Percentiles rank a stretch among this genome's conserved stretches.
Conservation (phyloP, 768 basidiomycete species). For the Exsudoporus frostii region DNA sequence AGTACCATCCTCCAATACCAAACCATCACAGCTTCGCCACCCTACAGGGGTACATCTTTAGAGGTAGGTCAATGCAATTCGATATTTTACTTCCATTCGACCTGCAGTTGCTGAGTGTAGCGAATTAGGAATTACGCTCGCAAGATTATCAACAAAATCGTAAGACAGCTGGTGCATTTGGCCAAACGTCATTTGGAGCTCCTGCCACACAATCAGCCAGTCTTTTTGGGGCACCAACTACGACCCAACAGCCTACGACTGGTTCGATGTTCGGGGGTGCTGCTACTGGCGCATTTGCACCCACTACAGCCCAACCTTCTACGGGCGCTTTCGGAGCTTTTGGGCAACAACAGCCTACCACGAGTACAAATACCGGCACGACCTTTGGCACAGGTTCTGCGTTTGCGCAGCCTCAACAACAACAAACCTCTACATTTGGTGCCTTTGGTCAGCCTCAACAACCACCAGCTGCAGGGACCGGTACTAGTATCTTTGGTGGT, state of each 20-base stretch:
- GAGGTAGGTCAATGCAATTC: conserved; percentile 45
- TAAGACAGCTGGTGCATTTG: conserved; percentile 68
- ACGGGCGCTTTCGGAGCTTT: conserved; percentile 32
- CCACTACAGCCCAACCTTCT: conserved; percentile 25
- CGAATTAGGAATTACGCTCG: conserved; percentile 59
- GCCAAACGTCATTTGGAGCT: conserved; percentile 37
- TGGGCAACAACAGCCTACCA: conserved; percentile 36
- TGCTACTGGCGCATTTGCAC: conserved; percentile 21
- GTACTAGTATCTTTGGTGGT: conserved; percentile 32
- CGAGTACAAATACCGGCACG: conserved; percentile 30
- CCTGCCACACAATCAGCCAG: conserved; percentile 24
- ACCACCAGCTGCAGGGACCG: conserved; percentile 36
- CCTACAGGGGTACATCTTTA: conserved; percentile 73
- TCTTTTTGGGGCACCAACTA: conserved; percentile 26
- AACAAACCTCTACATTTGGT: conserved; percentile 41
- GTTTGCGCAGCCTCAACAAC: conserved; percentile 39
- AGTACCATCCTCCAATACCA: conserved; percentile 66
- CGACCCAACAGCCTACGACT: conserved; percentile 29
- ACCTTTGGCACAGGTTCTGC: conserved; percentile 41
- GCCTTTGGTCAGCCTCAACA: conserved; percentile 47
- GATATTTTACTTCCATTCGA: conserved; percentile 1
- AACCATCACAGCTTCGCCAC: conserved; percentile 75
- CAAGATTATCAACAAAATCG: conserved; percentile 77
- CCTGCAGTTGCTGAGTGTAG: not conserved
- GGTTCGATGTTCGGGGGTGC: conserved; percentile 31